Evolutionary conservation across 2,329 filamentous ascomycete genomes (phyloP).

Genomic region (Curvularia eragrostidis): DNA sequence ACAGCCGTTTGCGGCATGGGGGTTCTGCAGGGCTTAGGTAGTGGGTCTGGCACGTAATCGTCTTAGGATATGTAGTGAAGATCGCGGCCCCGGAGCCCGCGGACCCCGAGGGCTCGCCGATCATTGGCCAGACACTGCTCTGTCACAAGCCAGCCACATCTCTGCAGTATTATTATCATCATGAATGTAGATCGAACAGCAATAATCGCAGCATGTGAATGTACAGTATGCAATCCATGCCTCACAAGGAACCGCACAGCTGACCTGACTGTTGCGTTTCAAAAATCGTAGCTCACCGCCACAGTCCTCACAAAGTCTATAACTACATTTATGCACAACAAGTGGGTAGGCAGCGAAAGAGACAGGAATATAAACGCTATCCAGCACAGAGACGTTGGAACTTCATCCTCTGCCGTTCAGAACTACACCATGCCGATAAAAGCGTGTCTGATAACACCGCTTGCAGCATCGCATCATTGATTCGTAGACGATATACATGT

Average conservation of each 20-base stretch:
- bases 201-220: background rate
- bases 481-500: background rate
- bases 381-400: background rate
- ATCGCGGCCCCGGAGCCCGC: background rate
- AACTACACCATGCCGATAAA: background rate
- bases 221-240: background rate
- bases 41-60: background rate
- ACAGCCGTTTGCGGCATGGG: background rate
- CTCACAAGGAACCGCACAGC: background rate
- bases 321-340: background rate
- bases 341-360: background rate
- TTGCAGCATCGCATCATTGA: background rate
- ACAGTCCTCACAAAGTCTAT: background rate
- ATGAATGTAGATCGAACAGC: background rate
- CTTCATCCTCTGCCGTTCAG: background rate
- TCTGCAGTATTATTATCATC: too few species aligned
- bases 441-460: background rate
- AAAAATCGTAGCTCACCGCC: background rate
- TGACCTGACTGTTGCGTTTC: background rate
- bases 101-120: background rate
- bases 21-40: background rate
- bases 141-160: background rate
- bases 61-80: background rate
- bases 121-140: background rate
- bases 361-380: background rate